Base-by-base conservation (phyloP, 345 rosid genomes). In the Linum lewisii region DNA sequence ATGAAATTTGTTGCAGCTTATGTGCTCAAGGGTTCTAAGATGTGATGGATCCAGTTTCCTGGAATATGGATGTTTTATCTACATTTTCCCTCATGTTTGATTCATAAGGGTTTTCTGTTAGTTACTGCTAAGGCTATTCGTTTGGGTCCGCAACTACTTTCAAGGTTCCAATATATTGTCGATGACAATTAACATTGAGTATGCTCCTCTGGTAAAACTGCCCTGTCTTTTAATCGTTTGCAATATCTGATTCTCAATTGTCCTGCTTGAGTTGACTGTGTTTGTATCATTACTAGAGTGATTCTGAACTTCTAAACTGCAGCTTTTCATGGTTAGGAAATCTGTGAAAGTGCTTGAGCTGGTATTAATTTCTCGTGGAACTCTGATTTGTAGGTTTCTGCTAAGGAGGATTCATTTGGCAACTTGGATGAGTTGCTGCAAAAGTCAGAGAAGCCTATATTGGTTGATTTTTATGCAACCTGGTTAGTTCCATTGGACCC, bases 391-490 rank as follows among this genome's bases (percentile, higher is more conserved):
- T 47, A 85, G 88, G 78, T 82, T 56, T 77, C 78, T 63, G 88
- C 95, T 59, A 87, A 79, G 88, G 83, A 83, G 73, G 83, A 87
- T 68, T 84, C 85, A 6, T 87, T 73, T 76, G 75, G 83, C 61
- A 66, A 78, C 63, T 76, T 90, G n/a, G 90, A 83, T 69, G 95
- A 90, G 61, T 67, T 90, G 75, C 73, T 90, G 69, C 61, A 60
- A n/a, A 79, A 78, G 22, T 69, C 90, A 24, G 86, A 87, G 52
- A 87, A 80, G 57, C 97, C 97, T 13, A 78, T 90, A 47, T 63
- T 90, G 21, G 93, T 90, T 36, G 97, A 87, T 69, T 90, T 90
- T 69, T 90, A 85, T 61, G 97, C 97, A 1, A 85, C 95, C 60
- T 90, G 93, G 97, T 87, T 61, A 74, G 60, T 65, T 64, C 22